phyloP scores from a whole-genome alignment of 2,329 filamentous ascomycete genomes.

The Fusarium luffae region DNA sequence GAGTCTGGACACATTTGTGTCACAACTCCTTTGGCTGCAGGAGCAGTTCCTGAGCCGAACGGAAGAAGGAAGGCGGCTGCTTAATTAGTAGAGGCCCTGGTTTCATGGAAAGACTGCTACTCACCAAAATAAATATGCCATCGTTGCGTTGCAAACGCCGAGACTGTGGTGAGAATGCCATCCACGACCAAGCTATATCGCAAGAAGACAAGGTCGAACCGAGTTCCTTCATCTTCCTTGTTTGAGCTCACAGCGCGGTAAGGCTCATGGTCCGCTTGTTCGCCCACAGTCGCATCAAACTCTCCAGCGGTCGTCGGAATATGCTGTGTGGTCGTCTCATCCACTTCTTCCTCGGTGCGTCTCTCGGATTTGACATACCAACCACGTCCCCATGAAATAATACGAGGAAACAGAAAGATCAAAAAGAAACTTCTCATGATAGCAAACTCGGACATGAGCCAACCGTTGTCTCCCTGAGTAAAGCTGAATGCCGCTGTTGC shows the following conservation, averaged over 20 bases:
- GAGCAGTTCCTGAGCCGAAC: constrained; percentile 74
- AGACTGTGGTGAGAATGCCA: constrained; percentile 70
- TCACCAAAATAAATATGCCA: constrained; percentile 76
- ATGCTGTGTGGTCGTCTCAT: constrained; percentile 16
- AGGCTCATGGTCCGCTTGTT: constrained; percentile 59
- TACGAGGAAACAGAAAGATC: constrained; percentile 63
- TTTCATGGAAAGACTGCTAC: background rate
- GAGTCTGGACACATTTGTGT: constrained; percentile 73
- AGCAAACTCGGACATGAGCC: constrained; percentile 66
- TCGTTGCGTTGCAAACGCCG: constrained; percentile 68
- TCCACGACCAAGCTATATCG: constrained; percentile 74
- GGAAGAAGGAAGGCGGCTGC: constrained; percentile 72
- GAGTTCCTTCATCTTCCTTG: constrained; percentile 60
- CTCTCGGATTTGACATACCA: constrained; percentile 11
- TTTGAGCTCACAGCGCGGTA: constrained; percentile 43
- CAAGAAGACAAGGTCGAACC: constrained; percentile 75
- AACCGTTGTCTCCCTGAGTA: constrained; percentile 65
- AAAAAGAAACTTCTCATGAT: constrained; percentile 66
- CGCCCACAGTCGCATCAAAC: constrained; percentile 55
- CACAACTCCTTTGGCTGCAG: constrained; percentile 78
- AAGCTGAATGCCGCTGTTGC: constrained; percentile 67
- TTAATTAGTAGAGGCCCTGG: fast-evolving
- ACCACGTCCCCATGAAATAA: constrained; percentile 60
- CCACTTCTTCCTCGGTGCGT: constrained; percentile 10
- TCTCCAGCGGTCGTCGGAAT: constrained; percentile 54